Percentiles rank a stretch among this genome's conserved stretches.
These are phyloP conservation scores for Hymenochaete sp. DNA, from an alignment of 1,284 basidiomycete species.

Conservation along the genomic window DNA sequence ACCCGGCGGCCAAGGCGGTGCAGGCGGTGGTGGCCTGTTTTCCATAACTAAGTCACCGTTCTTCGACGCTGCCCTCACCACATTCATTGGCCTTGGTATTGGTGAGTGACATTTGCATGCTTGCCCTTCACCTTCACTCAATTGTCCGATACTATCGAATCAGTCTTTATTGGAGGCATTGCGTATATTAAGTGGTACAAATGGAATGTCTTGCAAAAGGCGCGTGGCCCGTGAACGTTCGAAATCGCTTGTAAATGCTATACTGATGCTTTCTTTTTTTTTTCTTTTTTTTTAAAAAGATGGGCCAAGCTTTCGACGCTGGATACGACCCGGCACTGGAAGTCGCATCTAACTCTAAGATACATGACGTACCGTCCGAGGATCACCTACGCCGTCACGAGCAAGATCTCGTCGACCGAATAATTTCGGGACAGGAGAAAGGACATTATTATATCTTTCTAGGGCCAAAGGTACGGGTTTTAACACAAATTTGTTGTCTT, in stretches of 20 bases:
- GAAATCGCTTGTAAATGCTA: slow-evolving; percentile 18
- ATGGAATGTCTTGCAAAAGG: slow-evolving; percentile 65
- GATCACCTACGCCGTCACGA: slow-evolving; percentile 62
- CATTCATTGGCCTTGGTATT: slow-evolving; percentile 51
- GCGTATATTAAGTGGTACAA: slow-evolving; percentile 75
- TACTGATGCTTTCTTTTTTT: slow-evolving; percentile 13
- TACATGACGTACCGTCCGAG: slow-evolving; percentile 20
- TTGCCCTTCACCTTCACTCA: slow-evolving; percentile 3
- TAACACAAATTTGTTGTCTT: neutral
- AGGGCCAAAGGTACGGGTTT: slow-evolving; percentile 54
- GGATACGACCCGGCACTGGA: slow-evolving; percentile 77
- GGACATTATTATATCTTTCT: slow-evolving; percentile 72
- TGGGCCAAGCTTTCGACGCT: slow-evolving; percentile 53
- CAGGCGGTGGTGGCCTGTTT: slow-evolving; percentile 16
- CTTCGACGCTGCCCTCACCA: slow-evolving; percentile 49
- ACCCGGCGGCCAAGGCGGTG: slow-evolving; percentile 14
- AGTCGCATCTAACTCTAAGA: slow-evolving; percentile 43
- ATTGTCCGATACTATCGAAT: slow-evolving; percentile 1
- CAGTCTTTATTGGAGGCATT: slow-evolving; percentile 63
- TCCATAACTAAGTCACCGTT: slow-evolving; percentile 22
- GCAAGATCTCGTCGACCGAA: slow-evolving; percentile 67
- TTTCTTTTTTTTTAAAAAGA: too few relatives aligned
- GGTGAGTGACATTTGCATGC: slow-evolving; percentile 34
- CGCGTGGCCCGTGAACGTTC: slow-evolving; percentile 29
- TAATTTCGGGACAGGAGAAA: slow-evolving; percentile 62